Evolutionary conservation across 2,329 filamentous ascomycete species (phyloP).

Genomic region (Fusarium palustre): DNA sequence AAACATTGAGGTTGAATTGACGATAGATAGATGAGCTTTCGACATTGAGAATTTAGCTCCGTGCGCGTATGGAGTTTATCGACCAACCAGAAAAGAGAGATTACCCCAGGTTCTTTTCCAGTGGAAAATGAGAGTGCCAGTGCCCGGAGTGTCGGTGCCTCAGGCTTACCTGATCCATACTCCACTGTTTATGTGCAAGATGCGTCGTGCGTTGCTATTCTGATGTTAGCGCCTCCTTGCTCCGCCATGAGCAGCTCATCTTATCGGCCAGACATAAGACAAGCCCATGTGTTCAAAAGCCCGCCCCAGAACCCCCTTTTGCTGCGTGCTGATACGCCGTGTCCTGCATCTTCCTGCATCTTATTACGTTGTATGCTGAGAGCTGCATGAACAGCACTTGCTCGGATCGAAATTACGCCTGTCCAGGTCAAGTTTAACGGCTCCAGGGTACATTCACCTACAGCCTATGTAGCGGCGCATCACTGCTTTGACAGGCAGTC

Average conservation of each 20-base stretch:
- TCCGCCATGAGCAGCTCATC: slow-evolving; percentile 14
- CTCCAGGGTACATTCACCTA: slow-evolving; percentile 13
- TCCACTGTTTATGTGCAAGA: slow-evolving; percentile 1
- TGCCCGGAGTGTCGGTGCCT: slow-evolving; percentile 3
- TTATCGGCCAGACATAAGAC: slow-evolving; percentile 8
- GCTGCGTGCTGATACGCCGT: slow-evolving; percentile 34
- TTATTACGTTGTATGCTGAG: slow-evolving; percentile 29
- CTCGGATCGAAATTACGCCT: slow-evolving; percentile 35
- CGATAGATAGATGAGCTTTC: slow-evolving; percentile 6
- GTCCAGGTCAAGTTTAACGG: slow-evolving; percentile 17
- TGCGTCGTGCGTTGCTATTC: slow-evolving; percentile 1
- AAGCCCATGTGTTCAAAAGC: slow-evolving; percentile 32
- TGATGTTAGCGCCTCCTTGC: slow-evolving; percentile 7
- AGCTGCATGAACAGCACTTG: slow-evolving; percentile 31
- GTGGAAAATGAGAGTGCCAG: background rate
- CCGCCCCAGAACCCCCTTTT: slow-evolving; percentile 27
- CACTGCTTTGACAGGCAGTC: slow-evolving; percentile 24
- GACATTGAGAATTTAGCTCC: slow-evolving; percentile 16
- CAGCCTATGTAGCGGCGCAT: slow-evolving; percentile 22
- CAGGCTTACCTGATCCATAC: slow-evolving; percentile 14
- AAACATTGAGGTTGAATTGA: background rate
- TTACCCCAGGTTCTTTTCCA: slow-evolving; percentile 28
- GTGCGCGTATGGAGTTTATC: slow-evolving; percentile 1
- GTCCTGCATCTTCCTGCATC: slow-evolving; percentile 29
- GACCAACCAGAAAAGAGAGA: slow-evolving; percentile 27